Conservation (phyloP, 2,329 filamentous ascomycete species). For the Calonectria pseudoreteaudii region DNA sequence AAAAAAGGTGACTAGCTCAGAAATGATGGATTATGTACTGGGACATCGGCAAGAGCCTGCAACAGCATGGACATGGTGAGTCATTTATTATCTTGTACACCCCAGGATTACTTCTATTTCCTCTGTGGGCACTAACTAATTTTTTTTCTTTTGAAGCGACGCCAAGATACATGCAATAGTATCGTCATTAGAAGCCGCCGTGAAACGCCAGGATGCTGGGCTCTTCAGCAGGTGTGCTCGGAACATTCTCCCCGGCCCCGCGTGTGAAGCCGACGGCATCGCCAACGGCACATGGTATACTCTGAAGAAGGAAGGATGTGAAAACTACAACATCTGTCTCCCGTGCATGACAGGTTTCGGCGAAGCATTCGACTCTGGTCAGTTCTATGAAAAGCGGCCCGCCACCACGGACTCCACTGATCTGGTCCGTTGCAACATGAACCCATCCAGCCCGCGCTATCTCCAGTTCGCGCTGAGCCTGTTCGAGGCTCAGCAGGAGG, state of each 20-base stretch:
- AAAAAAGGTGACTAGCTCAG: neutral
- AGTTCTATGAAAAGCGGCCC: slow-evolving; percentile 2
- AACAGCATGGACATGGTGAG: slow-evolving; percentile 2
- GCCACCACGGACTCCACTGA: neutral
- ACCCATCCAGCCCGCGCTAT: neutral
- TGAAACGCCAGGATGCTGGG: slow-evolving; percentile 8
- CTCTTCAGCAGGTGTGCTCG: slow-evolving; percentile 10
- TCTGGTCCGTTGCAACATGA: neutral
- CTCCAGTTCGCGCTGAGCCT: slow-evolving; percentile 1
- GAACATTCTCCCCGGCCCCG: neutral
- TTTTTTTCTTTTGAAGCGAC: neutral
- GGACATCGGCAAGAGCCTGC: neutral
- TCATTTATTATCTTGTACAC: neutral
- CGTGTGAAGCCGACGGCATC: neutral
- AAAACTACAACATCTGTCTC: slow-evolving; percentile 4
- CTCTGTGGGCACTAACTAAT: neutral
- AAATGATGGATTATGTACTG: slow-evolving; percentile 4
- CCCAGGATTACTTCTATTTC: neutral
- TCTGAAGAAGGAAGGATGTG: slow-evolving; percentile 2
- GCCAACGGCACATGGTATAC: slow-evolving; percentile 11
- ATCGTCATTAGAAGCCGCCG: neutral
- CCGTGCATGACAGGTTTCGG: neutral
- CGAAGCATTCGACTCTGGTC: slow-evolving; percentile 7
- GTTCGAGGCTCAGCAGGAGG: slow-evolving; percentile 1
- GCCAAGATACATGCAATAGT: neutral